phyloP scores from a whole-genome alignment of 2,329 filamentous ascomycete species.

The Fusarium brevicatenulatum region DNA sequence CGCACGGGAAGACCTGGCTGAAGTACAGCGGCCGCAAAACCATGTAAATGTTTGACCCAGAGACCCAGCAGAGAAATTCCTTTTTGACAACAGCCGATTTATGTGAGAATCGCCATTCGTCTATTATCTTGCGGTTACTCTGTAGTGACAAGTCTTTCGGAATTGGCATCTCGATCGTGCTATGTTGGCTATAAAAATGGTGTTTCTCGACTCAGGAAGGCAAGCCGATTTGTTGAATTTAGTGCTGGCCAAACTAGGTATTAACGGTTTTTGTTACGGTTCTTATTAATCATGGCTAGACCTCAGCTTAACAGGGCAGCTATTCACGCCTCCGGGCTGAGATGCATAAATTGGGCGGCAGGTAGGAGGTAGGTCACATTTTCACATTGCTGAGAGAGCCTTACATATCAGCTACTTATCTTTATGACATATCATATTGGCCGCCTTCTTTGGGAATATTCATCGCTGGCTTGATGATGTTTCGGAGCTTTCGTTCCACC shows the following conservation, averaged over 20 bases:
- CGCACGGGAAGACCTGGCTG: not conserved
- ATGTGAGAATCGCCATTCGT: not conserved
- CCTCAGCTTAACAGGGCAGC: not conserved
- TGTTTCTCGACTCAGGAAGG: not conserved
- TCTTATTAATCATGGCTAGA: not conserved
- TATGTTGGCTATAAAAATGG: not conserved
- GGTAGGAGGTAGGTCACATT: not conserved
- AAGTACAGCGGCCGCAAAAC: not conserved
- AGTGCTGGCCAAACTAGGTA: not conserved
- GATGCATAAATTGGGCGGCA: not conserved
- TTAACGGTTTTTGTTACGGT: not conserved
- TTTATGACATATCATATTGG: not conserved
- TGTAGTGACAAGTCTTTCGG: not conserved
- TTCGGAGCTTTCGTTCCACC: constrained; percentile 18
- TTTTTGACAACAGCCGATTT: not conserved
- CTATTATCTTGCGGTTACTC: not conserved
- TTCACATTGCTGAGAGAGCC: not conserved
- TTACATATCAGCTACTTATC: not conserved
- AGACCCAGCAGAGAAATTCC: not conserved
- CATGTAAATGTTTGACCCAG: not conserved
- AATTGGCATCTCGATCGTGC: constrained; percentile 10
- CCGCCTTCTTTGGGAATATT: not conserved
- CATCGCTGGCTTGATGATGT: not conserved
- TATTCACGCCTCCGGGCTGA: not conserved
- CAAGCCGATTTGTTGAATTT: not conserved